Evolutionary conservation across 1,139 yeast species (phyloP), one percentile per base, ranked within the genome.

Genomic region (Ogataea hybrid): DNA sequence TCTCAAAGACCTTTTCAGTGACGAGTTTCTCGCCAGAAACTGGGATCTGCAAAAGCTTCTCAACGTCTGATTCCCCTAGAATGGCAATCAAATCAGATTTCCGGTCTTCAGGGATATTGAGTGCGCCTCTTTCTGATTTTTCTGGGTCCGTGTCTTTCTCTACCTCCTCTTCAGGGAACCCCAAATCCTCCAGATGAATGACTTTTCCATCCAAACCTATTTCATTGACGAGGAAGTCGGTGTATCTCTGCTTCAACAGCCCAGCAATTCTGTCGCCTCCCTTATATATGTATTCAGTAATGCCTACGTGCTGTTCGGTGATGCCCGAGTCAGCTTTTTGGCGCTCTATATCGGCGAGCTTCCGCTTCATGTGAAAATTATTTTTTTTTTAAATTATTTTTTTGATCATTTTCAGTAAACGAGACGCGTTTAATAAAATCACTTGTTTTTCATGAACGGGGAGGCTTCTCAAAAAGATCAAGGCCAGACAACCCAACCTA

Each of bases 141-240:
- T 45, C 49, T 30, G 42, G 51, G 12, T 47, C 43, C 23, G 56
- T 58, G 6, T 44, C 50, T 25, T 63, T 62, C 16, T 53, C 61
- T 34, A 57, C 64, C 11, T 44, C 44, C 43, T 57, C 62, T 16
- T 65, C 63, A 50, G 78, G 81, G 39, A 83, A 70, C 3, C 97
- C 97, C 41, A 79, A 77, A 57, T 90, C 96, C 4, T 66, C 60
- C 50, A 92, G 70, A 59, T 83, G 92, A 11, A 90, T 75, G 2
- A 89, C 96, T 2, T 75, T 65, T 1, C 88, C 95, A 21, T 77
- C 67, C 23, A 67, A 54, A 47, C 73, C 84, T 47, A 92, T 83
- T 63, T 94, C 98, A 61, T 89, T 88, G 33, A 92, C 98, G 59
- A 88, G 73, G 61, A 94, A 94, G 62, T 92, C 98, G n/a, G 96